phyloP scores from a whole-genome alignment of 2,329 filamentous ascomycete species.

The Alternaria panax region DNA sequence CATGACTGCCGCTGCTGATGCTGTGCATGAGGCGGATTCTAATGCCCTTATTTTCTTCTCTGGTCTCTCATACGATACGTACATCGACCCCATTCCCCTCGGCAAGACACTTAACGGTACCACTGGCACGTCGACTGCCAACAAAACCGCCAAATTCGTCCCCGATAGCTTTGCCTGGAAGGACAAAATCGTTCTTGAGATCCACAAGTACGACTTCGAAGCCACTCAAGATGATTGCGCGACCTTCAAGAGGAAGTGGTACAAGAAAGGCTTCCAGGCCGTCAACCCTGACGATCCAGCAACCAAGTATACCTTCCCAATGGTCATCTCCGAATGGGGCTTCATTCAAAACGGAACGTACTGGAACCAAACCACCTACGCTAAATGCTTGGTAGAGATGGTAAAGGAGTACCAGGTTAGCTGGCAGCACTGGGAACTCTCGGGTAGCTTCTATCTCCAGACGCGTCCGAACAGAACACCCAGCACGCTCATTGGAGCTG shows the following conservation, averaged over 20 bases:
- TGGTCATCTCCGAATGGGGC: slow-evolving; percentile 45
- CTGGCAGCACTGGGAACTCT: slow-evolving; percentile 44
- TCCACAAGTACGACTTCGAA: slow-evolving; percentile 47
- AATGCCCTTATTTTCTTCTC: slow-evolving; percentile 45
- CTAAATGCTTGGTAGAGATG: slow-evolving; percentile 42
- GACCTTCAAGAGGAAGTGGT: slow-evolving; percentile 46
- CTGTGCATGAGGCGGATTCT: slow-evolving; percentile 37
- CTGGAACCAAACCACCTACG: slow-evolving; percentile 46
- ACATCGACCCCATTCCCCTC: slow-evolving; percentile 44
- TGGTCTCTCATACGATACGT: slow-evolving; percentile 42
- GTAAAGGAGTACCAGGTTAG: slow-evolving; percentile 40
- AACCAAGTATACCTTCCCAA: slow-evolving; percentile 41
- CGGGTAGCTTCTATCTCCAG: slow-evolving; percentile 50
- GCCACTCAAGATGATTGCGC: slow-evolving; percentile 40
- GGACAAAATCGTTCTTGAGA: slow-evolving; percentile 44
- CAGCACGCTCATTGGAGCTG: slow-evolving; percentile 34
- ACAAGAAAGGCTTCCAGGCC: slow-evolving; percentile 43
- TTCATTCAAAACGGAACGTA: slow-evolving; percentile 44
- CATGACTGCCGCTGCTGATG: slow-evolving; percentile 43
- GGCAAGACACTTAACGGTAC: slow-evolving; percentile 43
- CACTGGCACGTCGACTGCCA: slow-evolving; percentile 29
- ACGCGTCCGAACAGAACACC: slow-evolving; percentile 43
- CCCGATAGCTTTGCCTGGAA: slow-evolving; percentile 36
- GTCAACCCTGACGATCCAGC: slow-evolving; percentile 38
- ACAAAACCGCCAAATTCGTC: slow-evolving; percentile 39